Evolutionary conservation across 75 land plant genomes (phyloP).

Genomic region (Adiantum capillusveneris): DNA sequence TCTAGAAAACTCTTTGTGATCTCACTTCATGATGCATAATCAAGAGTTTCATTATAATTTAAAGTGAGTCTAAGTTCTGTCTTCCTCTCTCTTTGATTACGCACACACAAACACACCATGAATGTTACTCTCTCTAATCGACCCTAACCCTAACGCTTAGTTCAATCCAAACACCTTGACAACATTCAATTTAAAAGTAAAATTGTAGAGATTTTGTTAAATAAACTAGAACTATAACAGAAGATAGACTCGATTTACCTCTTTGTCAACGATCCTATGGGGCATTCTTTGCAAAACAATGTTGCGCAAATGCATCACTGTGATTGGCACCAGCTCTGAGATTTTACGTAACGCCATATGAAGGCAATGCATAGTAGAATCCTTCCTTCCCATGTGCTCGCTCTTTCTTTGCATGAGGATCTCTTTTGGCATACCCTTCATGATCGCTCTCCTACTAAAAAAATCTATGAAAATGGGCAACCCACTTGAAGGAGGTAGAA

Average conservation of each 20-base stretch:
- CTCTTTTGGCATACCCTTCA: conserved; percentile 27
- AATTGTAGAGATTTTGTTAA: too few species aligned
- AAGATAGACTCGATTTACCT: conserved; percentile 5
- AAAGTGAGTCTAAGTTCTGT: too few species aligned
- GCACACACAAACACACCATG: too few species aligned
- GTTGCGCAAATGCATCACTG: conserved; percentile 41
- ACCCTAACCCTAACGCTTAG: too few species aligned
- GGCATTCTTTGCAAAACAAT: conserved; percentile 66
- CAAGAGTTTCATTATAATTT: too few species aligned
- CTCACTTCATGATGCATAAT: too few species aligned
- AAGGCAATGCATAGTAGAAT: conserved; percentile 51
- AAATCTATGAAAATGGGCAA: conserved; percentile 24
- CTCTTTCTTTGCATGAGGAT: conserved; percentile 10
- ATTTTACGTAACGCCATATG: conserved; percentile 56
- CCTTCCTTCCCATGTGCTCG: conserved; percentile 41
- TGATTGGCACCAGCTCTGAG: conserved; percentile 64
- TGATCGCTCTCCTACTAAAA: conserved; percentile 18
- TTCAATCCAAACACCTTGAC: too few species aligned
- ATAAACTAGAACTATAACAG: too few species aligned
- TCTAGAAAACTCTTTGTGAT: too few species aligned
- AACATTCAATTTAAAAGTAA: too few species aligned
- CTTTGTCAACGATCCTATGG: conserved; percentile 28
- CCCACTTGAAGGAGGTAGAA: conserved; percentile 57
- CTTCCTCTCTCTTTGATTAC: too few species aligned
- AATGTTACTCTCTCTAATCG: too few species aligned